phyloP scores from a whole-genome alignment of 352 stramenopile species.

The Pythium brassicae region DNA sequence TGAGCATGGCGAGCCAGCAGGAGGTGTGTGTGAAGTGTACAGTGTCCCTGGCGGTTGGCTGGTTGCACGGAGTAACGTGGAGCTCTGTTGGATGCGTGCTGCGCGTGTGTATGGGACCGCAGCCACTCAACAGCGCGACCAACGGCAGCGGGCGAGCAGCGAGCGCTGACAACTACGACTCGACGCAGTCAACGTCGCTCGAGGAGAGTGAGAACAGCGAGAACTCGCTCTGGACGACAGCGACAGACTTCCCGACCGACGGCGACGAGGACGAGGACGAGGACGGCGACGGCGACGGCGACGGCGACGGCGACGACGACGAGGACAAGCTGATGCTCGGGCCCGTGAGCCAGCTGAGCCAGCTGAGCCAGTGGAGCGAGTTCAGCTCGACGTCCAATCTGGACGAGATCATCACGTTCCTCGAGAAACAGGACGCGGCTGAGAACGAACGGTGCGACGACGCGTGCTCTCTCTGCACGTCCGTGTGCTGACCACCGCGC shows the following conservation, averaged over 20 bases:
- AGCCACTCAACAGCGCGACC: background rate
- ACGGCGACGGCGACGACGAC: constrained; percentile 21
- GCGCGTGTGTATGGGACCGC: background rate
- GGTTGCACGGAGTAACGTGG: background rate
- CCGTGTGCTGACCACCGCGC: background rate
- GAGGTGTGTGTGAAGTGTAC: constrained; percentile 11
- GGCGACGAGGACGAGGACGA: constrained; percentile 20
- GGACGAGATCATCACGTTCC: constrained; percentile 82
- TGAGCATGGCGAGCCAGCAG: constrained; percentile 41
- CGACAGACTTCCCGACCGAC: constrained; percentile 44
- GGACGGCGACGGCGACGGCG: constrained; percentile 13
- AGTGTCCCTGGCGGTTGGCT: constrained; percentile 1
- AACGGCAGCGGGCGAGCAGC: constrained; percentile 5
- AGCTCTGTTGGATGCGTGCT: background rate
- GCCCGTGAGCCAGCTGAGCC: constrained; percentile 63
- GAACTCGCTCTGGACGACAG: constrained; percentile 52
- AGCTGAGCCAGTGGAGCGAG: constrained; percentile 80
- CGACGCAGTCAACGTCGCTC: constrained; percentile 42
- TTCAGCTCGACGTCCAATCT: constrained; percentile 80
- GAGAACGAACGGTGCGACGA: constrained; percentile 47
- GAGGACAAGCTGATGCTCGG: constrained; percentile 31
- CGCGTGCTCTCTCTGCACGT: background rate
- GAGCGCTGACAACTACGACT: constrained; percentile 20
- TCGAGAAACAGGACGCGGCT: constrained; percentile 72
- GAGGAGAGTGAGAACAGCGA: constrained; percentile 62